Evolutionary conservation across 2,329 filamentous ascomycete species (phyloP).

Genomic region (Aspergillus terreus): DNA sequence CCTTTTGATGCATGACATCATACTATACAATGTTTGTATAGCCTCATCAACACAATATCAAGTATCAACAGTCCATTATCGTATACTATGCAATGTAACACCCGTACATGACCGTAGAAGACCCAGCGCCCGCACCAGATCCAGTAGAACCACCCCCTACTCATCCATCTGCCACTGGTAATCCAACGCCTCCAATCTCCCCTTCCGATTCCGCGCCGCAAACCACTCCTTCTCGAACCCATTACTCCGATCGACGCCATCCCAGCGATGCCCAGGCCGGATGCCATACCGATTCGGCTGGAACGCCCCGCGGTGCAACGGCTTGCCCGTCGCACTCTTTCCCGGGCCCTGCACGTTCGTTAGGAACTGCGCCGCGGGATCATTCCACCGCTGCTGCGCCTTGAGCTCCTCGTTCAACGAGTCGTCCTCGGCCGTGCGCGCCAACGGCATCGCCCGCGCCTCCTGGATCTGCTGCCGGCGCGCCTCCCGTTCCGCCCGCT

Average conservation of each 20-base stretch:
- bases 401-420: slow-evolving; percentile 81
- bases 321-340: slow-evolving; percentile 53
- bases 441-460: slow-evolving; percentile 76
- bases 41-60: too few relatives aligned
- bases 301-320: slow-evolving; percentile 73
- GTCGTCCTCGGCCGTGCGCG: slow-evolving; percentile 76
- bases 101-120: too few relatives aligned
- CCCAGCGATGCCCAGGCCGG: slow-evolving; percentile 87
- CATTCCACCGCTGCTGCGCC: slow-evolving; percentile 79
- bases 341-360: slow-evolving; percentile 45
- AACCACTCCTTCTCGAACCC: slow-evolving; percentile 94
- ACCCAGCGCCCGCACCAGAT: too few relatives aligned
- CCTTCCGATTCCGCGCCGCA: slow-evolving; percentile 74
- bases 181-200: slow-evolving; percentile 73
- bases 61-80: too few relatives aligned
- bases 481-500: slow-evolving; percentile 63
- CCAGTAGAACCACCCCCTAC: slow-evolving; percentile 32
- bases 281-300: slow-evolving; percentile 94
- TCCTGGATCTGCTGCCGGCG: slow-evolving; percentile 69
- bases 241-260: slow-evolving; percentile 90
- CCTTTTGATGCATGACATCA: too few relatives aligned
- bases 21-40: too few relatives aligned
- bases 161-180: slow-evolving; percentile 98
- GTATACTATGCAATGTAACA: too few relatives aligned
- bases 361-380: slow-evolving; percentile 83